Conservation (phyloP, 1,284 basidiomycete species). For the Butyriboletus pseudospeciosus region DNA sequence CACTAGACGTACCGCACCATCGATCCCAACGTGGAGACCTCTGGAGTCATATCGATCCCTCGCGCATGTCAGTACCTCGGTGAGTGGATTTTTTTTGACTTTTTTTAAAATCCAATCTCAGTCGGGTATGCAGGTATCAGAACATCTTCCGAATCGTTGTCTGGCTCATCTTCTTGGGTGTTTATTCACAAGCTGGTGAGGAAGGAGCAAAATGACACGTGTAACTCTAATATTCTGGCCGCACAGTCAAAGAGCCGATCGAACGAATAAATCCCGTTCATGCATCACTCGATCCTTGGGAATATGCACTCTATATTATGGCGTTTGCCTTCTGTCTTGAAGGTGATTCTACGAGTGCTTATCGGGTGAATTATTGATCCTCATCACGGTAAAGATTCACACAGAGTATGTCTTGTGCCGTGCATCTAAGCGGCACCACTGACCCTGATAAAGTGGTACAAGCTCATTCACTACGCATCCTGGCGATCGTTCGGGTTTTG, state of each 20-base stretch:
- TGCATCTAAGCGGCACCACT: not conserved
- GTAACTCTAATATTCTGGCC: conserved; percentile 5
- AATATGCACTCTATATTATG: conserved; percentile 73
- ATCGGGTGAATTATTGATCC: conserved; percentile 2
- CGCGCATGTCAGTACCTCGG: conserved; percentile 83
- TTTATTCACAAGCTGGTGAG: conserved; percentile 80
- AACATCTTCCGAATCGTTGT: conserved; percentile 71
- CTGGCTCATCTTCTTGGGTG: conserved; percentile 81
- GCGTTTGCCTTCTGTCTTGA: conserved; percentile 72
- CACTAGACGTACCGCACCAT: conserved; percentile 57
- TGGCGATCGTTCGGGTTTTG: conserved; percentile 79
- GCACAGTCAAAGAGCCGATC: conserved; percentile 64
- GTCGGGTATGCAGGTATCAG: conserved; percentile 53
- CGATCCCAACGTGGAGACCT: conserved; percentile 53
- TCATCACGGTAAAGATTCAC: conserved; percentile 45
- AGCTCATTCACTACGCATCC: conserved; percentile 61
- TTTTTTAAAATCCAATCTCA: not conserved
- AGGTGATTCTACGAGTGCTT: conserved; percentile 44
- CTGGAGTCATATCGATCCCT: conserved; percentile 69
- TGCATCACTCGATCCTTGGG: conserved; percentile 66
- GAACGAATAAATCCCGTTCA: conserved; percentile 54
- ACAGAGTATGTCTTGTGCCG: conserved; percentile 49
- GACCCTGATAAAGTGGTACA: conserved; percentile 50
- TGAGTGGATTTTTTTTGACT: conserved; percentile 30
- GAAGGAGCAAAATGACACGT: not conserved